phyloP scores from a whole-genome alignment of 2,329 filamentous ascomycete genomes.

The Pseudogymnoascus sp. region DNA sequence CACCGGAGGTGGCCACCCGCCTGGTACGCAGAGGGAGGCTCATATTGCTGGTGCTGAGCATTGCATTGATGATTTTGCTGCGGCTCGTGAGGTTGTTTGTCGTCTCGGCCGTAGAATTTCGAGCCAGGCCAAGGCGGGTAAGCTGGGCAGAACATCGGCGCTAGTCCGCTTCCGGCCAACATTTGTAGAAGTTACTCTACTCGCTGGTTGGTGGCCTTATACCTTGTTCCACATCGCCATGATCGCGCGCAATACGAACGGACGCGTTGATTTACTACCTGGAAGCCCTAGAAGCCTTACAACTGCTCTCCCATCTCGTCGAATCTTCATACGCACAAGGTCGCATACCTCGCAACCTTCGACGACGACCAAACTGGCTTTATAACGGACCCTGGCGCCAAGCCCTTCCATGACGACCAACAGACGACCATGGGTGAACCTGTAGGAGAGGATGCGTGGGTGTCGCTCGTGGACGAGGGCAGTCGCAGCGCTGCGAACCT shows the following conservation, averaged over 20 bases:
- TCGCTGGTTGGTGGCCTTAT: slow-evolving; percentile 3
- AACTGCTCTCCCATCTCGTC: not conserved
- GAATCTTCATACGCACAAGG: not conserved
- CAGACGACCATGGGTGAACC: slow-evolving; percentile 34
- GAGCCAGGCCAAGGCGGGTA: slow-evolving; percentile 1
- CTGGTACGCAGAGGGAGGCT: slow-evolving; percentile 55
- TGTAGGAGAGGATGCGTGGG: slow-evolving; percentile 68
- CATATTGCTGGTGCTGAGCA: slow-evolving; percentile 37
- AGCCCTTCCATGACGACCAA: slow-evolving; percentile 9
- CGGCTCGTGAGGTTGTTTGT: slow-evolving; percentile 2
- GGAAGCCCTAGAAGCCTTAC: slow-evolving; percentile 1
- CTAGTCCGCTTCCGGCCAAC: not conserved
- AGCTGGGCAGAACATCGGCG: not conserved
- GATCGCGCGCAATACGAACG: not conserved
- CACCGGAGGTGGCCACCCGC: slow-evolving; percentile 54
- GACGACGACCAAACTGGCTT: slow-evolving; percentile 2
- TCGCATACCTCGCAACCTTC: not conserved
- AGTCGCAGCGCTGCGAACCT: slow-evolving; percentile 50
- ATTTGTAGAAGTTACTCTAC: slow-evolving; percentile 1
- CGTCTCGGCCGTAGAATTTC: slow-evolving; percentile 5
- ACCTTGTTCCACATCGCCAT: slow-evolving; percentile 4
- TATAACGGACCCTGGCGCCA: slow-evolving; percentile 6
- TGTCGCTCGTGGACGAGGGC: slow-evolving; percentile 68
- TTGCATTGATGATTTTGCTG: slow-evolving; percentile 1
- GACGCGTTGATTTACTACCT: slow-evolving; percentile 7